phyloP scores from a whole-genome alignment of 331 rosid species.

The Pyracantha coccinea region DNA sequence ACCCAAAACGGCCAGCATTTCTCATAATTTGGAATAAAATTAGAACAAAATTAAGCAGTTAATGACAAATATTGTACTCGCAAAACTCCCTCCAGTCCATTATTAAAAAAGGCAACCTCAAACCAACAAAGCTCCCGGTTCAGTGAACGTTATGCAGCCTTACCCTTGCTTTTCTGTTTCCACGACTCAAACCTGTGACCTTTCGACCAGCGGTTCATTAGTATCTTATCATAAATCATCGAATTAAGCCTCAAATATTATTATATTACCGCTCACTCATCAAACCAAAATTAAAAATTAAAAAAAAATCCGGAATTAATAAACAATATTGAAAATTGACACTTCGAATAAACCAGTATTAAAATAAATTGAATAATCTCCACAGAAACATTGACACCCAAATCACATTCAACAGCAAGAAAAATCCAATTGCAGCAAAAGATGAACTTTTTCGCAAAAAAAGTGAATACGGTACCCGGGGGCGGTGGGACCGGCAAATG shows the following conservation, averaged over 20 bases:
- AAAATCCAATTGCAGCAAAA: constrained; percentile 1
- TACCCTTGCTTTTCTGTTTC: no score
- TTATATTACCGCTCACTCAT: neutral
- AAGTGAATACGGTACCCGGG: constrained; percentile 28
- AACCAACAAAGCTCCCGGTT: no score
- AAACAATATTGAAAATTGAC: neutral
- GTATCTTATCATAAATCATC: neutral
- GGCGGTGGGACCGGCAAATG: constrained; percentile 26
- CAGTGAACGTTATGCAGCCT: no score
- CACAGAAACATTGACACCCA: neutral
- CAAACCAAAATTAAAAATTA: neutral
- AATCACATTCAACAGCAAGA: neutral
- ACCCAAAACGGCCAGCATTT: neutral
- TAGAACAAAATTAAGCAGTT: neutral
- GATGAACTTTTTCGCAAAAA: neutral
- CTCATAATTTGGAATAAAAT: neutral
- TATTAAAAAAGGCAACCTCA: no score
- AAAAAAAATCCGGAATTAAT: neutral
- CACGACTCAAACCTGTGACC: no score
- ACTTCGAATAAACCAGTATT: neutral
- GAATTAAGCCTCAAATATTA: neutral
- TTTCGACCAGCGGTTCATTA: no score
- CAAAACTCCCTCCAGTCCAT: no score
- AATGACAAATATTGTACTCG: neutral
- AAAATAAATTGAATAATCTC: neutral